These are phyloP conservation scores for Cotoneaster glaucophyllus DNA, from an alignment of 306 rosid species.

Conservation along the genomic window DNA sequence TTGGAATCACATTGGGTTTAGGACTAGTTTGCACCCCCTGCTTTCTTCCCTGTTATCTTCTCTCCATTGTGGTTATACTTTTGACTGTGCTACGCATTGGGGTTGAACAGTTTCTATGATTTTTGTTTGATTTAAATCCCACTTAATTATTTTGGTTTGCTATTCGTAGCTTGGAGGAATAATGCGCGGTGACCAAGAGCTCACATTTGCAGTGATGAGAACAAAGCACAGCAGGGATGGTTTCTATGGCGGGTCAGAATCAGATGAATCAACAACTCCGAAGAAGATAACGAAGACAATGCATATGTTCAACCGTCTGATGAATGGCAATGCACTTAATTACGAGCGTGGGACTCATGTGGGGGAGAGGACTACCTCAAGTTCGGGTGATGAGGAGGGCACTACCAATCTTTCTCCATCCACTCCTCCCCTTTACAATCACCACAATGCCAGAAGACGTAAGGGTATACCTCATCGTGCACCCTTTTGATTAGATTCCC, in stretches of 20 bases:
- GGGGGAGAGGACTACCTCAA: conserved; percentile 1
- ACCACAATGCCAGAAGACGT: conserved; percentile 40
- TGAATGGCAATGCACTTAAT: conserved; percentile 9
- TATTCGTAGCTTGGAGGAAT: conserved; percentile 30
- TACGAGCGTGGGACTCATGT: background rate
- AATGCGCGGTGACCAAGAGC: conserved; percentile 28
- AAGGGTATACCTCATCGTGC: conserved; percentile 50
- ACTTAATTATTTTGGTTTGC: background rate
- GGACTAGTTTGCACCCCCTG: background rate
- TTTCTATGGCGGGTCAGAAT: conserved; percentile 21
- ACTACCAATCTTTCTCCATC: conserved; percentile 24
- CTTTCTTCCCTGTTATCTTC: background rate
- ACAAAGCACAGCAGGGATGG: conserved; percentile 13
- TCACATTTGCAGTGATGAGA: conserved; percentile 28
- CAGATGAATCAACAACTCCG: conserved; percentile 34
- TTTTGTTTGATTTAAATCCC: background rate
- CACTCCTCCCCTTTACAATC: conserved; percentile 38
- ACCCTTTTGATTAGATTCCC: conserved; percentile 23
- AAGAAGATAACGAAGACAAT: conserved; percentile 21
- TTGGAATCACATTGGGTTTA: background rate
- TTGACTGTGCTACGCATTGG: background rate
- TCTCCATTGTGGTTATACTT: background rate
- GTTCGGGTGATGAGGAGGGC: conserved; percentile 21
- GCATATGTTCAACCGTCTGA: conserved; percentile 18
- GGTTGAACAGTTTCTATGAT: background rate